A percentile compares a stretch with the other conserved stretches of the same genome.
Conservation (phyloP, 2,329 filamentous ascomycete genomes). For the Phoma sp. region DNA sequence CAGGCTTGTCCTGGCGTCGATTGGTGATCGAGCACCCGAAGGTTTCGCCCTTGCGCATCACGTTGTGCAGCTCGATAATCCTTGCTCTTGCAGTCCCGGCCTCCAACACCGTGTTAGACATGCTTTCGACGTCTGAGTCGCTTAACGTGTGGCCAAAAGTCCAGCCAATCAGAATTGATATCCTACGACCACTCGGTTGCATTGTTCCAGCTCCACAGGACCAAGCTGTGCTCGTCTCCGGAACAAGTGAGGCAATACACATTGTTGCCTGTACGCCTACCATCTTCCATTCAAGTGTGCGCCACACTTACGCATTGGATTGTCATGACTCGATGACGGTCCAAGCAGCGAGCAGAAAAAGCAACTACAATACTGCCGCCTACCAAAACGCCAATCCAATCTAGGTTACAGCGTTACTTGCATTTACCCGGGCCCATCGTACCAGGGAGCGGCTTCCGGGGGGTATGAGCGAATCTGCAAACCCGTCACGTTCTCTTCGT, state of each 20-base stretch:
- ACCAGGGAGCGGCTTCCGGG: neutral
- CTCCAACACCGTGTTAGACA: neutral
- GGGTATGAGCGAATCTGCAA: slow-evolving; percentile 1
- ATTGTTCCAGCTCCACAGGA: neutral
- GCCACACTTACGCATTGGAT: slow-evolving; percentile 12
- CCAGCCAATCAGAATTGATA: neutral
- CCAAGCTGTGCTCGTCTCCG: neutral
- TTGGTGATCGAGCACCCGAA: slow-evolving; percentile 10
- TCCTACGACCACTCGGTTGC: neutral
- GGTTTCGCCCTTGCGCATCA: slow-evolving; percentile 17
- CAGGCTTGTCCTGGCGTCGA: slow-evolving; percentile 9
- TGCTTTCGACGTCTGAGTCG: neutral
- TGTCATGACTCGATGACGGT: slow-evolving; percentile 12
- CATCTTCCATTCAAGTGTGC: neutral
- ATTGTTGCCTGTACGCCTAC: slow-evolving; percentile 5
- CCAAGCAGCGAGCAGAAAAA: slow-evolving; percentile 18
- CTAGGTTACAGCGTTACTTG: slow-evolving; percentile 3
- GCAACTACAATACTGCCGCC: slow-evolving; percentile 1
- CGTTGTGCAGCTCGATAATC: slow-evolving; percentile 14
- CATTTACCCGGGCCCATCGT: slow-evolving; percentile 3
- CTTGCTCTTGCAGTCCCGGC: neutral
- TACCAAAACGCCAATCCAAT: slow-evolving; percentile 8
- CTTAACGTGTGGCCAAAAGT: neutral
- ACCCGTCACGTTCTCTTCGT: neutral
- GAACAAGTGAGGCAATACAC: neutral